These are phyloP conservation scores for Effrenium voratum DNA, from an alignment of 73 alveolate genomes.

Conservation along the genomic window DNA sequence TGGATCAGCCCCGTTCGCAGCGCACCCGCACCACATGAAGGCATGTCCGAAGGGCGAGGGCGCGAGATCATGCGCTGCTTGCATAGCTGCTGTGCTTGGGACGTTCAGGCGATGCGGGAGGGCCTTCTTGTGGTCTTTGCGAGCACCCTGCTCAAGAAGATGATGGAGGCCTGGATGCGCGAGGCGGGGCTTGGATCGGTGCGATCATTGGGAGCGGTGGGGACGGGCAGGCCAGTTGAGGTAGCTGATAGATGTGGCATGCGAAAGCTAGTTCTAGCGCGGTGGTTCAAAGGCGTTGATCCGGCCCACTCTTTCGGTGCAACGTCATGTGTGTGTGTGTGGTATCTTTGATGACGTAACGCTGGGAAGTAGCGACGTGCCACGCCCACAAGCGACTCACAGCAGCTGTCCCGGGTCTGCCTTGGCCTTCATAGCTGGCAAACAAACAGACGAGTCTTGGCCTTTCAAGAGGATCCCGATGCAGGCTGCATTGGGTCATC, in stretches of 20 bases:
- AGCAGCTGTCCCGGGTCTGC: too few species aligned
- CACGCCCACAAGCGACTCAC: too few species aligned
- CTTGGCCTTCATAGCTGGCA: too few species aligned
- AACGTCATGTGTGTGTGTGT: background rate
- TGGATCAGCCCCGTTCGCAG: slow-evolving; percentile 50
- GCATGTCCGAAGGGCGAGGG: background rate
- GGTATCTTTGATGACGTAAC: too few species aligned
- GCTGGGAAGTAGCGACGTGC: too few species aligned
- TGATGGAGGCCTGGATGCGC: slow-evolving; percentile 36
- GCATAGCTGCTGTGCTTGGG: background rate
- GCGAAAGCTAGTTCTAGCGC: background rate
- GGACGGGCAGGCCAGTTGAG: background rate
- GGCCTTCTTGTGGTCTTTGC: slow-evolving; percentile 20
- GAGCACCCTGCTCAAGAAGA: slow-evolving; percentile 79
- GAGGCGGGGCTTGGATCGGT: background rate
- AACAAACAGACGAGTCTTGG: too few species aligned
- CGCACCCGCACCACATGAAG: slow-evolving; percentile 78
- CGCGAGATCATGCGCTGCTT: background rate
- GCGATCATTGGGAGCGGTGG: background rate
- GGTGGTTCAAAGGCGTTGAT: background rate
- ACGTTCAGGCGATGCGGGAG: slow-evolving; percentile 6
- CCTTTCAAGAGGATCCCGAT: too few species aligned
- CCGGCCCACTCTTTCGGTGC: background rate
- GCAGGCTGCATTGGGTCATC: too few species aligned
- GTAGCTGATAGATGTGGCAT: background rate